Percentiles rank a stretch among this genome's conserved stretches.
Evolutionary conservation across 2,329 filamentous ascomycete genomes (phyloP).

Genomic region (Arthrobotrys pseudoclavata): DNA sequence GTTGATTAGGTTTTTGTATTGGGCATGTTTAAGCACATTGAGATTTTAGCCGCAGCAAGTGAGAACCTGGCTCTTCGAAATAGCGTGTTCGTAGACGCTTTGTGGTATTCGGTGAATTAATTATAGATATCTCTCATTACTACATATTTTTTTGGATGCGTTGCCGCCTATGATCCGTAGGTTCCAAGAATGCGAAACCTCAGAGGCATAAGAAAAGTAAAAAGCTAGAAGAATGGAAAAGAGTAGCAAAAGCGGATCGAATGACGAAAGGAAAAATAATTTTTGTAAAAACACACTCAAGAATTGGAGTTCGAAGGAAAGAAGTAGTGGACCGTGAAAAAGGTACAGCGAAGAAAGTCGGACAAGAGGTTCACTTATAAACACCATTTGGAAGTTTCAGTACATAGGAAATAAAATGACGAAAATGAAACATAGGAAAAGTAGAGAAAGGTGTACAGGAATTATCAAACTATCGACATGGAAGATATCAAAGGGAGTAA

Average conservation of each 20-base stretch:
- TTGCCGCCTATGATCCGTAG: neutral
- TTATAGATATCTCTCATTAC: constrained; percentile 42
- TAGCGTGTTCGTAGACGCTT: constrained; percentile 19
- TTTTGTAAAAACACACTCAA: constrained; percentile 61
- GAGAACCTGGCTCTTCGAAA: neutral
- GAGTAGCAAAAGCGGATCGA: constrained; percentile 13
- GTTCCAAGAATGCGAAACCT: constrained; percentile 14
- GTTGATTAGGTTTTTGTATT: constrained; percentile 7
- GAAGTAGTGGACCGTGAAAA: constrained; percentile 57
- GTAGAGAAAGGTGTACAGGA: constrained; percentile 52
- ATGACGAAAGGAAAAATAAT: constrained; percentile 41
- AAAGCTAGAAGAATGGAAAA: constrained; percentile 22
- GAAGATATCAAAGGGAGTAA: constrained; percentile 29
- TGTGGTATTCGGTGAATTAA: constrained; percentile 22
- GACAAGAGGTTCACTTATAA: constrained; percentile 57
- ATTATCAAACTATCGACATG: constrained; percentile 54
- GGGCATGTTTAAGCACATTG: neutral
- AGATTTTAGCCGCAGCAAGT: neutral
- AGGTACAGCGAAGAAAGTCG: constrained; percentile 61
- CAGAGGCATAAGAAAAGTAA: constrained; percentile 16
- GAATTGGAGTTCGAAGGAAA: constrained; percentile 61
- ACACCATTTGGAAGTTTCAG: constrained; percentile 34
- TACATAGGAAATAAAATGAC: constrained; percentile 40
- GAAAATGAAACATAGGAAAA: constrained; percentile 36
- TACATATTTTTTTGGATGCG: constrained; percentile 27